Evolutionary conservation across 495 filamentous ascomycete genomes (phyloP), one percentile per base, ranked within the genome.

Genomic region (Penicillium diatomitis): DNA sequence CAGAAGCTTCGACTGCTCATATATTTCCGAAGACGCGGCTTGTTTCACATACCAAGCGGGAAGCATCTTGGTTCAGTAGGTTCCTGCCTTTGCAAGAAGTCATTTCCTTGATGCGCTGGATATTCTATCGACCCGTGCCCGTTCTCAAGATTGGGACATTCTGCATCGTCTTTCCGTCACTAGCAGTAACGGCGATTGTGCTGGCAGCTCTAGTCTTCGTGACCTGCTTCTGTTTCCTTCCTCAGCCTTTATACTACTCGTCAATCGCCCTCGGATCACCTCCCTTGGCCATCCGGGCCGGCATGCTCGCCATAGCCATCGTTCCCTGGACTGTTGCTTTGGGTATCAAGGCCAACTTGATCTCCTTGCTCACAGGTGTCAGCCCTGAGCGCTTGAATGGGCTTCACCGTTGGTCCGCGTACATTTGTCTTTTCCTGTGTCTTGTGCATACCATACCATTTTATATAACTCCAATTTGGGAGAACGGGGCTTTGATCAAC

Each of bases 271-370:
- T 79, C 47, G 91, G 91, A 32, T 95, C 92, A 4, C 91, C 91
- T 37, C 91, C 91, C 6, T 62, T 97, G 28, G 88, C 90, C 28
- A 85, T 96, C 55, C 84, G 91, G 50, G 78, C 89, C 9, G 91
- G 91, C 38, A 97, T 97, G 91, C 79, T 96, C 31, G 84, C 91
- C 30, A 82, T 96, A 11, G 86, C 91, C 29, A 86, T 95, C 85
- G 84, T 91, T 27, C 91, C 91, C 4, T 97, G 90, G 87, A 90
- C 96, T 46, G 66, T 96, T 20, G 90, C 85, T 5, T 79, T 90
- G 9, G 88, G 85, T 60, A 94, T 88, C 73, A 96, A 96, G 64
- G 84, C 88, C 11, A 97, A 96, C 65, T 54, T 95, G 27, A 81
- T 97, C 41, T 84, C 82, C 4, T 66, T 94, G 53, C 69, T 95